Base-by-base conservation (phyloP, 306 rosid species). In the Vigna hirtella region DNA sequence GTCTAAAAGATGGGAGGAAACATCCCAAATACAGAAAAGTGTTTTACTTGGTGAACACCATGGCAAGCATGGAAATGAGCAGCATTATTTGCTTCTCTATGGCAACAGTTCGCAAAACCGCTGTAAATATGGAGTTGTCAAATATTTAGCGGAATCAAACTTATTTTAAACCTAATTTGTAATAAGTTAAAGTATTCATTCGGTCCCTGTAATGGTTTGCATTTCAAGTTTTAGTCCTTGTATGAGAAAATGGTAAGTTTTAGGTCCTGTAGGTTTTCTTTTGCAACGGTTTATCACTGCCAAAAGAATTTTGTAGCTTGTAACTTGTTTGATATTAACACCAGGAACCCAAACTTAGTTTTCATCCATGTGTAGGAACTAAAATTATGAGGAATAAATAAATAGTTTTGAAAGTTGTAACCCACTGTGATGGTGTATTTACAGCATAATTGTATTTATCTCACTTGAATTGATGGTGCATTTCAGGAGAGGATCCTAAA, bases 391-490 rank as follows among this genome's bases (percentile, higher is more conserved):
- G 16, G 16, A 45, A 4, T 12, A 3, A 45, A 12, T 45, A 12
- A 43, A 11, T 45, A 45, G 50, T 12, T 11, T 32, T 9, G 30
- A 38, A 65, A 65, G 7, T 24, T 9, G 6, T 57, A 57, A 56
- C 16, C 7, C 1, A 16, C n/a, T 1, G 0, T 16, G 48, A 36
- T 15, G 49, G 7, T 34, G 7, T 32, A n/a, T 10, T 22, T 63
- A 1, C 42, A 50, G 3, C n/a, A 76, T 64, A 40, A 63, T 32
- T 76, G 51, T 36, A 53, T 20, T 77, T 77, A 24, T 53, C 20
- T 66, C 32, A 67, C 57, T 40, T 45, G 61, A 78, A 13, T 15
- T 66, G 57, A 40, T 77, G 71, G 13, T 64, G 9, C 53, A 57
- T 66, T 65, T 36, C 55, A 24, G 5, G 7, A 34, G 30, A 65